Base-by-base conservation (phyloP, 495 filamentous ascomycete species). In the Aspergillus baeticus region DNA sequence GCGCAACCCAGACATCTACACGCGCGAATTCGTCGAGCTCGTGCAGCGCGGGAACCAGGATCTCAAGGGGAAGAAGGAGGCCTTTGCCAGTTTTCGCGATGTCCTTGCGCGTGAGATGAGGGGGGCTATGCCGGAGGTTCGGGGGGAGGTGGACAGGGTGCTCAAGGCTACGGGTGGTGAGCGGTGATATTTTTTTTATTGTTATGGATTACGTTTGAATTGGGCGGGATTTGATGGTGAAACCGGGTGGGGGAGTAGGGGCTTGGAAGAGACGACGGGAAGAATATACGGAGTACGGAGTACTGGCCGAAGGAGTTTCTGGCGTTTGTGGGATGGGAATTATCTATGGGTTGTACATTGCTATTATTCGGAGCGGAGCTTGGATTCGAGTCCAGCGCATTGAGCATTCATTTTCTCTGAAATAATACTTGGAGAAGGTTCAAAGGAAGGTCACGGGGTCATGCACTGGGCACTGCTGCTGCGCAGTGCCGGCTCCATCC, bases 1-100 rank as follows among this genome's bases (percentile, higher is more conserved):
- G 11, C 88, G 94, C 41, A 99, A 99, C 75, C 94, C 94, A 13
- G 93, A 98, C 69, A 96, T 99, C 73, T 99, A 97, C 78, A 98
- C 93, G 50, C 83, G 94, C 35, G 92, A 98, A 75, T 96, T 97
- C 65, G 91, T 98, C 43, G 95, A 98, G 84, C 77, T 90, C 17
- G 89, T 91, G 20, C 83, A 93, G 69, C 81, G 85, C 59, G 78
- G 82, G 31, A 98, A 98, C 68, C 92, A 96, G 74, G 79, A 87
- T 55, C 72, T 93, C 63, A 87, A 88, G 63, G 94, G 94, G 18
- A 92, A 91, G 78, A 81, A 80, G 67, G 80, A 85, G 73, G 95
- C 91, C 15, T 96, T 96, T 73, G 76, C 77, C 5, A 66, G 69
- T 15, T 96, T 99, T 66, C 75, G 90, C 47, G 90, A 98, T 71